A percentile compares a stretch with the other conserved stretches of the same genome.
Evolutionary conservation across 1,284 basidiomycete genomes (phyloP).

Genomic region (Tylopilus sp.): DNA sequence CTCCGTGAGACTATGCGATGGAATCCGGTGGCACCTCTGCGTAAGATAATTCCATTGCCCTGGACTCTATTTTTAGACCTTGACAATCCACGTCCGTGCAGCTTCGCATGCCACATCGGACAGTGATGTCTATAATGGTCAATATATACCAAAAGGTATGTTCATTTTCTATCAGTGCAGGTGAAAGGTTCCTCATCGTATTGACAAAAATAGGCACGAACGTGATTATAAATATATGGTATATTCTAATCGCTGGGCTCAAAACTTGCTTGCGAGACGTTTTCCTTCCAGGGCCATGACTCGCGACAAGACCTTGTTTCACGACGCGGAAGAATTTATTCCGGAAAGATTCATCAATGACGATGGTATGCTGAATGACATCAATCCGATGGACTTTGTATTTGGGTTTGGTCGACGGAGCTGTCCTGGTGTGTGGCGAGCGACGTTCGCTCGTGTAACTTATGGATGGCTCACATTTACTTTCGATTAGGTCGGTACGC

Average conservation of each 20-base stretch:
- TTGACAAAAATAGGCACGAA: conserved; percentile 7
- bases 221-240: conserved; percentile 26
- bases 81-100: no score
- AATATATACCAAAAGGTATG: conserved; percentile 32
- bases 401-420: conserved; percentile 38
- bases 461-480: background rate
- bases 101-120: conserved; percentile 18
- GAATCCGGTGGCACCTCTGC: conserved; percentile 27
- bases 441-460: background rate
- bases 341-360: conserved; percentile 28
- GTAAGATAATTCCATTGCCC: conserved; percentile 2
- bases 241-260: background rate
- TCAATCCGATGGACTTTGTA: conserved; percentile 21
- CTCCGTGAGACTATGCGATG: conserved; percentile 49
- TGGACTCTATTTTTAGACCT: no score
- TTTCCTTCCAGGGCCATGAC: conserved; percentile 30
- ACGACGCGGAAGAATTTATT: conserved; percentile 26
- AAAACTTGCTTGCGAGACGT: background rate
- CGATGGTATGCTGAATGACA: conserved; percentile 22
- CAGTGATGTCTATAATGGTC: conserved; percentile 26
- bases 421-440: conserved; percentile 18
- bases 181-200: no score
- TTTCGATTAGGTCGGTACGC: background rate
- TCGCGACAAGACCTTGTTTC: conserved; percentile 28
- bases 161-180: background rate